Conservation (phyloP, 495 filamentous ascomycete genomes). For the Penicillium taxi region DNA sequence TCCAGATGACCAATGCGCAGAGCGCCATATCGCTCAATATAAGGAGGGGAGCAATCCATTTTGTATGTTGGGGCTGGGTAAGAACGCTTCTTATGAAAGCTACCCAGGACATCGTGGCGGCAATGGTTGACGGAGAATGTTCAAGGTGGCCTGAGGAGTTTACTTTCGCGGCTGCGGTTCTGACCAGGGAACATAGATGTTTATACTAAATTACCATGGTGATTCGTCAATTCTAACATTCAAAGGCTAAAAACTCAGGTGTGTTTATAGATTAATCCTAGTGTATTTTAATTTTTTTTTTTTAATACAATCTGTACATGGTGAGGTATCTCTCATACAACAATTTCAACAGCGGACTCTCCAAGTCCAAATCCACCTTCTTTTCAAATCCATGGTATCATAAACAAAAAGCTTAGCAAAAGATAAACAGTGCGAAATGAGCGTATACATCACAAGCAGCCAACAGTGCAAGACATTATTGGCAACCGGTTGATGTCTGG, state of each 20-base stretch:
- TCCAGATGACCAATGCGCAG: conserved; percentile 69
- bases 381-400: conserved; percentile 24
- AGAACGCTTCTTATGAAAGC: conserved; percentile 23
- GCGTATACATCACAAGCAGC: neutral
- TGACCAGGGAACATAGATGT: no score
- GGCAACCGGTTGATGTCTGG: conserved; percentile 9
- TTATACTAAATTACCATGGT: no score
- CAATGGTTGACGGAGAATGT: conserved; percentile 4
- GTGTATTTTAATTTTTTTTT: no score
- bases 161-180: no score
- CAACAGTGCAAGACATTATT: conserved; percentile 5
- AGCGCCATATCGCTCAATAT: conserved; percentile 67
- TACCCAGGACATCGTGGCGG: conserved; percentile 2
- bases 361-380: conserved; percentile 7
- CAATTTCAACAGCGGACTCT: no score
- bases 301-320: no score
- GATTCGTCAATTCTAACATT: no score
- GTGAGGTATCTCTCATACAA: no score
- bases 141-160: conserved; percentile 11
- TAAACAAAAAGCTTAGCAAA: conserved; percentile 12
- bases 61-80: conserved; percentile 46
- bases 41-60: conserved; percentile 60
- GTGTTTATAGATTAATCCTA: no score
- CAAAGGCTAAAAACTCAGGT: no score
- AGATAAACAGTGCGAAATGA: conserved; percentile 10